Evolutionary conservation across 495 filamentous ascomycete species (phyloP).

Genomic region (Penicillium mononematosum): DNA sequence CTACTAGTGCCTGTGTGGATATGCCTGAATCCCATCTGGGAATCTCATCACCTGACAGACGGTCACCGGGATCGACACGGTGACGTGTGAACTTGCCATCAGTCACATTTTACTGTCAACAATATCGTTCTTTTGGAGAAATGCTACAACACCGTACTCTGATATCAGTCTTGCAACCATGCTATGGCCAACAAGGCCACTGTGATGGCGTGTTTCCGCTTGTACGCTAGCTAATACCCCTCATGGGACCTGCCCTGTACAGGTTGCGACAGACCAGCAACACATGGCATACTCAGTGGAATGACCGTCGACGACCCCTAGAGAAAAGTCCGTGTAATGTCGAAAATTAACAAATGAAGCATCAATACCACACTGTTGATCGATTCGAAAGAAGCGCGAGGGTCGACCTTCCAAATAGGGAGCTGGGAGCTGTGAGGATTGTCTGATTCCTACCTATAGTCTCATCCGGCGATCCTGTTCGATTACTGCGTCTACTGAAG

Average conservation of each 20-base stretch:
- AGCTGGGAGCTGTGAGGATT: neutral
- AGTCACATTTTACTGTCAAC: constrained; percentile 6
- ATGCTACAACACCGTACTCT: neutral
- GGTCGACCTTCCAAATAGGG: neutral
- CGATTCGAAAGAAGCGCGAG: neutral
- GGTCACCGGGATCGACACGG: constrained; percentile 12
- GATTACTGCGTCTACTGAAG: neutral
- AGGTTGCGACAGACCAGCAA: no score
- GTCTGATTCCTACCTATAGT: neutral
- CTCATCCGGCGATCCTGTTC: neutral
- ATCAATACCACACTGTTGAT: neutral
- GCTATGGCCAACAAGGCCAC: neutral
- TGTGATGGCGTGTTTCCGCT: neutral
- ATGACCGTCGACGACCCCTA: neutral
- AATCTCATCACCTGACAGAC: constrained; percentile 5
- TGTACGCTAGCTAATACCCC: neutral
- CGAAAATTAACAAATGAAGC: neutral
- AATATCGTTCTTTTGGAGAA: neutral
- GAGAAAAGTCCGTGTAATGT: neutral
- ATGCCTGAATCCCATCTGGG: neutral
- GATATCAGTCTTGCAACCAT: neutral
- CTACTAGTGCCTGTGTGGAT: no score
- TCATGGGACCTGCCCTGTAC: neutral
- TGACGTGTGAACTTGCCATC: constrained; percentile 6
- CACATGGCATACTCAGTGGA: no score